Evolutionary conservation across 2,329 filamentous ascomycete genomes (phyloP), one percentile per base, ranked within the genome.

Genomic region (Tolypocladium guangdongense): DNA sequence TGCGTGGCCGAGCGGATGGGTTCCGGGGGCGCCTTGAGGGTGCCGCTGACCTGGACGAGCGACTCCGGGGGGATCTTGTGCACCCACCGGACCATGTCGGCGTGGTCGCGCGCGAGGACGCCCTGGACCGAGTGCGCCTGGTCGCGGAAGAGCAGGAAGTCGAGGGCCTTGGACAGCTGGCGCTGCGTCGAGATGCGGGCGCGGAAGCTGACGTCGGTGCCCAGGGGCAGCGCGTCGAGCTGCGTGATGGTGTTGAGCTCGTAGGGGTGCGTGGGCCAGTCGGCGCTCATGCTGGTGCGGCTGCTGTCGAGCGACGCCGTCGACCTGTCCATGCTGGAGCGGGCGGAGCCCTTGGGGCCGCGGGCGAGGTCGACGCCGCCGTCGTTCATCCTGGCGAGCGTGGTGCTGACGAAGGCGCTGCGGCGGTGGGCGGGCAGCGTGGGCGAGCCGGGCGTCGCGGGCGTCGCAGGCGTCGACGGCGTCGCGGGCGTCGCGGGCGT

Each of bases 111-210:
- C 53, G 67, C 57, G 18, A 96, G 74, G 3, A 96, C 88, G 57
- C 89, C 90, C 68, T 96, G 91, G 51, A 96, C 82, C 27, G 90
- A 93, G 59, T 81, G 78, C 14, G 87, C 83, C 70, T 91, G 87
- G 70, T 96, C 89, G 53, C 91, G 85, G 64, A 96, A 86, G 55
- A 95, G 80, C 45, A 96, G 74, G 68, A 96, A 96, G 62, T 90
- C 88, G 36, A 96, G 76, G 60, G 87, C 86, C 61, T 88, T 80
- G 65, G 89, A 92, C 73, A 96, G 80, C 61, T 86, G 86, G 48
- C 91, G 83, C 55, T 93, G 78, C 54, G 90, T 88, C 57, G 70
- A 63, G 41, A 71, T 71, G 48, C 70, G 67, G 38, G 70, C 72
- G 53, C 71, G 65, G 55, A 74, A 73, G 51, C 68, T 71, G 49